These are phyloP conservation scores for Nannizziopsis barbatae DNA, from an alignment of 2,329 filamentous ascomycete genomes.

Conservation along the genomic window DNA sequence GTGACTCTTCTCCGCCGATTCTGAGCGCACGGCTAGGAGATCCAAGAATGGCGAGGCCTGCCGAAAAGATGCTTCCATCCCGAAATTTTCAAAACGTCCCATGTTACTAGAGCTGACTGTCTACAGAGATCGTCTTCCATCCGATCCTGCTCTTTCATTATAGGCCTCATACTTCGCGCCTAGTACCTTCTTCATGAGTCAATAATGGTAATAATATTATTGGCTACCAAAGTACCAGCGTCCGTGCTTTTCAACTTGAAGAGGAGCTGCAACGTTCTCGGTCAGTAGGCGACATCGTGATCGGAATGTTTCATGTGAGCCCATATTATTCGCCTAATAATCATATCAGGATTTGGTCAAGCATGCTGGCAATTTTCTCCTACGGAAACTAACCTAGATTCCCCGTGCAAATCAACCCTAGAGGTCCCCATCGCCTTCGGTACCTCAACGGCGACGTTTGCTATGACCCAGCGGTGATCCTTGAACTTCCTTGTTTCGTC, in stretches of 20 bases:
- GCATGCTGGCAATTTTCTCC: neutral
- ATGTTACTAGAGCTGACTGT: neutral
- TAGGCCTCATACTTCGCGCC: too few relatives aligned
- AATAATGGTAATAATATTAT: neutral
- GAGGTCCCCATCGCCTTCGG: neutral
- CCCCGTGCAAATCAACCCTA: neutral
- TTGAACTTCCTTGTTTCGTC: conserved; percentile 6
- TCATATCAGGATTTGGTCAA: neutral
- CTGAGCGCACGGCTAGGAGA: too few relatives aligned
- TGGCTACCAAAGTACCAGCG: neutral
- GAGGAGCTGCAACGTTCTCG: neutral
- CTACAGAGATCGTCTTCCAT: neutral
- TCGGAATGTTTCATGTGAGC: conserved; percentile 8
- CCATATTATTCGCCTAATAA: conserved; percentile 1
- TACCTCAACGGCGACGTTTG: neutral
- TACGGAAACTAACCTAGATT: conserved; percentile 4
- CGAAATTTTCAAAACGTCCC: too few relatives aligned
- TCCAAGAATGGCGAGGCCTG: too few relatives aligned
- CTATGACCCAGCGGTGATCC: neutral
- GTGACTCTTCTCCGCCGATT: neutral
- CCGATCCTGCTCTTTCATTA: neutral
- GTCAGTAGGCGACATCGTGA: conserved; percentile 2
- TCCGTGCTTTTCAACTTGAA: conserved; percentile 3
- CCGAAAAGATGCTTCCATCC: too few relatives aligned
- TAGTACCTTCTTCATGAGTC: neutral